These are phyloP conservation scores for Lichtheimia ramosa DNA, from an alignment of 371 early-diverging fungal genomes.

Conservation along the genomic window DNA sequence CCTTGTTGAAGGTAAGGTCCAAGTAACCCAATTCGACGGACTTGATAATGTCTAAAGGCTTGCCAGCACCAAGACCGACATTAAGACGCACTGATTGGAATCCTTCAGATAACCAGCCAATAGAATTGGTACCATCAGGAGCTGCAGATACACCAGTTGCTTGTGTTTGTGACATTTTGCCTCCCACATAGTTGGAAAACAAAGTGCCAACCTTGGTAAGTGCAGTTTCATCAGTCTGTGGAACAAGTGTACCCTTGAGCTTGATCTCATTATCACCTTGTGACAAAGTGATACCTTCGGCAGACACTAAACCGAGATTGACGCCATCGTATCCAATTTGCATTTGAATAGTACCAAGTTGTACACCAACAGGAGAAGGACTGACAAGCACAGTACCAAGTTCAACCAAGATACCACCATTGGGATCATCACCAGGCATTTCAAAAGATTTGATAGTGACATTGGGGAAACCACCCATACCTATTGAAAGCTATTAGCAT, in stretches of 20 bases:
- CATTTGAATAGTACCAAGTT: conserved; percentile 58
- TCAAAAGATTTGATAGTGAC: conserved; percentile 57
- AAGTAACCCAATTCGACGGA: conserved; percentile 54
- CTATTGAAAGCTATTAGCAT: conserved; percentile 21
- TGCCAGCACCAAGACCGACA: conserved; percentile 46
- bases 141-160: conserved; percentile 59
- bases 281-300: conserved; percentile 43
- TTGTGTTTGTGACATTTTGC: conserved; percentile 45
- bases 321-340: conserved; percentile 53
- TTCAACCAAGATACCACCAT: conserved; percentile 54
- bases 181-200: conserved; percentile 59
- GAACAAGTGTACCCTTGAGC: conserved; percentile 53
- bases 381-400: conserved; percentile 56
- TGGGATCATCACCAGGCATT: conserved; percentile 58
- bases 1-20: conserved; percentile 48
- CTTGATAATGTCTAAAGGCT: conserved; percentile 53
- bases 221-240: conserved; percentile 47
- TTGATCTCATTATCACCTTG: conserved; percentile 52
- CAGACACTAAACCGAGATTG: conserved; percentile 50
- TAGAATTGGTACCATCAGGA: conserved; percentile 58
- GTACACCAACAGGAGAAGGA: conserved; percentile 63
- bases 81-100: conserved; percentile 54
- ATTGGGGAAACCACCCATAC: conserved; percentile 58
- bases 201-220: conserved; percentile 49
- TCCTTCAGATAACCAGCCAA: conserved; percentile 60